phyloP scores from a whole-genome alignment of 371 early-diverging fungal genomes.

The Blakeslea trispora region DNA sequence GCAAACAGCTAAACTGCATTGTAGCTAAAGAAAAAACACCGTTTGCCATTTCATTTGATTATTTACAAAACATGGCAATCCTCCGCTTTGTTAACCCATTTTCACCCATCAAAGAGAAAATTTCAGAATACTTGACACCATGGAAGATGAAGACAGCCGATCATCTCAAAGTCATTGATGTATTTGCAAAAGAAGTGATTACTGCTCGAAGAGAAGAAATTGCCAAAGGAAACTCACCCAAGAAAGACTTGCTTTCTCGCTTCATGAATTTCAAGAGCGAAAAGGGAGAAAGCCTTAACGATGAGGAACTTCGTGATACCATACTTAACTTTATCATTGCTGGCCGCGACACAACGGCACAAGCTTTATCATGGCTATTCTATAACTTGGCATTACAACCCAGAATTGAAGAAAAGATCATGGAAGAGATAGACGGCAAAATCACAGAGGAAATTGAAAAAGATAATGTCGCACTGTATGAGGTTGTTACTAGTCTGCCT shows the following conservation, averaged over 20 bases:
- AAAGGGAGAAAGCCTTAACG: slow-evolving; percentile 50
- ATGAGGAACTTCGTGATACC: slow-evolving; percentile 63
- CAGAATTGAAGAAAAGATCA: slow-evolving; percentile 52
- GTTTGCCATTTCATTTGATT: slow-evolving; percentile 57
- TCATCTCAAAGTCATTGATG: slow-evolving; percentile 48
- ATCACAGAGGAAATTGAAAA: slow-evolving; percentile 29
- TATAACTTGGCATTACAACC: slow-evolving; percentile 59
- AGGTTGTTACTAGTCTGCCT: slow-evolving; percentile 51
- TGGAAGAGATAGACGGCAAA: slow-evolving; percentile 55
- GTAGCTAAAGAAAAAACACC: slow-evolving; percentile 33
- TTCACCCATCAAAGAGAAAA: slow-evolving; percentile 48
- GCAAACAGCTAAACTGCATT: slow-evolving; percentile 47
- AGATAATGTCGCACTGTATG: slow-evolving; percentile 40
- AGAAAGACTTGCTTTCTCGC: slow-evolving; percentile 62
- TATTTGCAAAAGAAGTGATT: too few relatives aligned
- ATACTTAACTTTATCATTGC: slow-evolving; percentile 74
- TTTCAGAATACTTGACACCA: slow-evolving; percentile 24
- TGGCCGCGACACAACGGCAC: slow-evolving; percentile 72
- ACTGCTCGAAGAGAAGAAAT: too few relatives aligned
- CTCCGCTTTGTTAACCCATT: slow-evolving; percentile 54
- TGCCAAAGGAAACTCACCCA: slow-evolving; percentile 40
- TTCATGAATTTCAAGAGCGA: slow-evolving; percentile 62
- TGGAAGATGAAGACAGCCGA: slow-evolving; percentile 44
- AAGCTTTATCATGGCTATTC: slow-evolving; percentile 74
- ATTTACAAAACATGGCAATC: slow-evolving; percentile 41